Evolutionary conservation across 257 asterid genomes (phyloP).

Genomic region (Solanum megistacrolobum): DNA sequence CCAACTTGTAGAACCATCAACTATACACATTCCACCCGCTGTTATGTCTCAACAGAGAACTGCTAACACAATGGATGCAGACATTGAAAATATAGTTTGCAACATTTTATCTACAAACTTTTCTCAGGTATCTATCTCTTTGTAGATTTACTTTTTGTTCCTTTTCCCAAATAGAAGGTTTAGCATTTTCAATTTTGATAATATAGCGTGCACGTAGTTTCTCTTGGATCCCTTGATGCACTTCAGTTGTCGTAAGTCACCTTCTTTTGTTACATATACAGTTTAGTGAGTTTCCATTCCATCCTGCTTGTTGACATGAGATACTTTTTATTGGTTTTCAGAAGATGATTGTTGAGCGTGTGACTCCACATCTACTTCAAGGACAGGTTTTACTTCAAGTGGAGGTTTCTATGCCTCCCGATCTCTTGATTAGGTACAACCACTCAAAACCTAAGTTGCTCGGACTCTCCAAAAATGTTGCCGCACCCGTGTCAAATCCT

Average conservation of each 20-base stretch:
- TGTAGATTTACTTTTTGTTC: neutral
- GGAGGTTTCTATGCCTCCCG: conserved; percentile 77
- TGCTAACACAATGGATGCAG: conserved; percentile 16
- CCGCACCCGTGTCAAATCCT: neutral
- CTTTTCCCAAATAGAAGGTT: neutral
- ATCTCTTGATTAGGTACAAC: conserved; percentile 50
- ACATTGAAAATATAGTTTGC: conserved; percentile 42
- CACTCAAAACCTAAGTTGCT: neutral
- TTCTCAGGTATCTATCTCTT: conserved; percentile 37
- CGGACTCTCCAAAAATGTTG: neutral
- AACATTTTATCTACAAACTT: conserved; percentile 48
- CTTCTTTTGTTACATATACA: neutral
- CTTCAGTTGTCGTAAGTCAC: neutral
- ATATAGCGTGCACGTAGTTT: neutral
- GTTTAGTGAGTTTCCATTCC: neutral
- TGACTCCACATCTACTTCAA: conserved; percentile 76
- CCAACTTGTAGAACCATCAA: conserved; percentile 52
- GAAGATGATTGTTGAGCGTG: conserved; percentile 61
- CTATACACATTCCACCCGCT: conserved; percentile 22
- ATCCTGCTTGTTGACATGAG: neutral
- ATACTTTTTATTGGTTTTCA: conserved; percentile 19
- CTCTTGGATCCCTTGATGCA: neutral
- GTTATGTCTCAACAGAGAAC: conserved; percentile 12
- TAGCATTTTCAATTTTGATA: neutral
- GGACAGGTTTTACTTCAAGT: conserved; percentile 73